Percentiles rank a stretch among this genome's conserved stretches.
These are phyloP conservation scores for Metschnikowia similis DNA, from an alignment of 805 yeast genomes.

Conservation along the genomic window DNA sequence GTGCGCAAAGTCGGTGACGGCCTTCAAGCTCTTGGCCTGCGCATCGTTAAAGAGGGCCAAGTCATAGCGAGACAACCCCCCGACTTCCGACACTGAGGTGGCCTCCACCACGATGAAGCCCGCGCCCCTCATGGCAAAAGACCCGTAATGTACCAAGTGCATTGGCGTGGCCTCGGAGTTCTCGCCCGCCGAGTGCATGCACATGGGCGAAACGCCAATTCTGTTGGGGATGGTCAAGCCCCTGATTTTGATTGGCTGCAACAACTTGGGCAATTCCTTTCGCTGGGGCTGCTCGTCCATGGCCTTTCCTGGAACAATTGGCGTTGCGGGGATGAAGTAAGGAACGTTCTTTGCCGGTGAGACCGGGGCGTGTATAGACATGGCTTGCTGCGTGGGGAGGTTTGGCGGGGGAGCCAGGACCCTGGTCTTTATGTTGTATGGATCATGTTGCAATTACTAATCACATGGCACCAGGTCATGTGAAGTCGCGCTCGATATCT, in stretches of 20 bases:
- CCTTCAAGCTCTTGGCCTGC: conserved; percentile 49
- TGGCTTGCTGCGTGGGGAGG: neutral
- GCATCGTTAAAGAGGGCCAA: conserved; percentile 35
- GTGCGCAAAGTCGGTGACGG: conserved; percentile 44
- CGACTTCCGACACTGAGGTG: conserved; percentile 41
- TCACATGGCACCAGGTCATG: neutral
- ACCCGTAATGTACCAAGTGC: conserved; percentile 49
- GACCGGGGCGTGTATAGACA: neutral
- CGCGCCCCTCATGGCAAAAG: conserved; percentile 55
- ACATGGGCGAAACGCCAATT: conserved; percentile 48
- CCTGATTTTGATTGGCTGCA: conserved; percentile 45
- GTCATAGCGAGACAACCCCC: conserved; percentile 13
- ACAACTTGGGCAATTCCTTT: conserved; percentile 25
- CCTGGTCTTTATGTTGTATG: neutral
- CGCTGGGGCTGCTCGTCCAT: neutral
- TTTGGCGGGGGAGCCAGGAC: no score
- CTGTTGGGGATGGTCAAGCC: conserved; percentile 34
- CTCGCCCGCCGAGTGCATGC: conserved; percentile 38
- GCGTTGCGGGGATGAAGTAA: neutral
- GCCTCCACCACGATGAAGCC: conserved; percentile 61
- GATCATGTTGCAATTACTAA: neutral
- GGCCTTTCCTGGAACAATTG: neutral
- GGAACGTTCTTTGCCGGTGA: neutral
- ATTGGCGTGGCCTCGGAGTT: conserved; percentile 45
- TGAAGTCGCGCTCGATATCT: no score